Base-by-base conservation (phyloP, 257 asterid species). In the Rhazya stricta region DNA sequence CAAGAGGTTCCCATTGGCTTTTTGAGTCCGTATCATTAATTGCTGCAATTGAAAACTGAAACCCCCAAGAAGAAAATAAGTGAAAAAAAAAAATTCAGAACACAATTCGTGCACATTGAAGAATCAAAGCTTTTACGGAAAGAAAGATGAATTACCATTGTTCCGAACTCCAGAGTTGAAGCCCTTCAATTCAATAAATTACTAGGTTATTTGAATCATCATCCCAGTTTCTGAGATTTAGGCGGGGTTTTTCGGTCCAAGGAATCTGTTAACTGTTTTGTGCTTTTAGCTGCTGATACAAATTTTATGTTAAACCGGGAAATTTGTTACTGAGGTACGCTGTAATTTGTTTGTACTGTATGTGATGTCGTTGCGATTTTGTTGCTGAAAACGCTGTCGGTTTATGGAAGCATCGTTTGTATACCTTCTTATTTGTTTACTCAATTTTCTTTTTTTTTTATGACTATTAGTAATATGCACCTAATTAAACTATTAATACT, bases 1-100 rank as follows among this genome's bases (percentile, higher is more conserved):
- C 97, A 69, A 92, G 82, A 36, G 99, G 97, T 87, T 90, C 90
- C 96, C 97, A 92, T 69, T 79, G 86, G 69, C 85, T 88, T 62
- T 74, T 81, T 43, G 98, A 81, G 50, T 95, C 98, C 46, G 91
- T 78, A 82, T 95, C 99, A 45, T 95, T 95, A 23, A 95, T 92
- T 34, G 99, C 99, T 54, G 97, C 87, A 76, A 95, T 86, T 46
- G 99, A 92, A 69, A 92, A 95, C 99, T 95, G 92, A 68, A 82
- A 84, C 45, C 61, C 76, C 78, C 48, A 48, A 58, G 18, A 45
- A 58, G 63, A 19, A 74, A 51, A 45, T 5, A 41, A 71, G 13
- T 9, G 36, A 15, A 27, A 51, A 57, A 7, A 21, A 2, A 9
- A 19, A 9, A 53, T 4, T 56, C 57, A 70, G 45, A 69, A 30